Base-by-base conservation (phyloP, 1,284 basidiomycete species). In the Singerocomus rubriflavus region DNA sequence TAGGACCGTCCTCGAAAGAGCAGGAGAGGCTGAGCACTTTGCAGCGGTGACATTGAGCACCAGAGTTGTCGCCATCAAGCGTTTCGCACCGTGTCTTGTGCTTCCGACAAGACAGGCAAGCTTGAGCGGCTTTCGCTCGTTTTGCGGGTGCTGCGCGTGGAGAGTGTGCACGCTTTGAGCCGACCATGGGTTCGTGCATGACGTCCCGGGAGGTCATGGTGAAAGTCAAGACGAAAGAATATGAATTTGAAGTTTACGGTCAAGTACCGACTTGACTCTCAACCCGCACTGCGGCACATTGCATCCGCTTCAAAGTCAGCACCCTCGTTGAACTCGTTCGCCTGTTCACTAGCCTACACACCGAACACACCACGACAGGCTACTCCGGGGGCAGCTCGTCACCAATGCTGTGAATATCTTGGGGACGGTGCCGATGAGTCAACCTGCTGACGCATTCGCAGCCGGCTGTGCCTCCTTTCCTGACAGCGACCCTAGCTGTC, bases 31-130 rank as follows among this genome's bases (percentile, higher is more conserved):
- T 61, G 44, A 73, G 64, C n/a, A 75, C 73, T 53, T 73, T 70
- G 50, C 72, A 73, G 11, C 72, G 68, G 48, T 73, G 72, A 42
- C 73, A 75, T 35, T 71, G 65, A n/a, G 63, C 50, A 36, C 58
- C 57, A 21, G 64, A 60, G 48, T 59, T 61, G 41, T 67, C 59
- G 12, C 63, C 61, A 30, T 73, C 73, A 16, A 75, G 67, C 56
- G 73, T 63, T 61, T 73, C 72, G 54, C 72, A 73, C 17, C 72
- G 70, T n/a, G 72, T 75, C 45, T 73, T 73, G 60, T 73, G 64
- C 46, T 75, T 75, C 45, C 73, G 61, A 47, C 72, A 73, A 14
- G 72, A 72, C 3, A 70, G 51, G 48, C 72, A 73, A 2, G 72
- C 71, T 56, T 74, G 72, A 2, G 59, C 56, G 5, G 73, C 65